Percentiles rank a stretch among this genome's conserved stretches.
Evolutionary conservation across 345 rosid species (phyloP).

Genomic region (Murraya koenigii): DNA sequence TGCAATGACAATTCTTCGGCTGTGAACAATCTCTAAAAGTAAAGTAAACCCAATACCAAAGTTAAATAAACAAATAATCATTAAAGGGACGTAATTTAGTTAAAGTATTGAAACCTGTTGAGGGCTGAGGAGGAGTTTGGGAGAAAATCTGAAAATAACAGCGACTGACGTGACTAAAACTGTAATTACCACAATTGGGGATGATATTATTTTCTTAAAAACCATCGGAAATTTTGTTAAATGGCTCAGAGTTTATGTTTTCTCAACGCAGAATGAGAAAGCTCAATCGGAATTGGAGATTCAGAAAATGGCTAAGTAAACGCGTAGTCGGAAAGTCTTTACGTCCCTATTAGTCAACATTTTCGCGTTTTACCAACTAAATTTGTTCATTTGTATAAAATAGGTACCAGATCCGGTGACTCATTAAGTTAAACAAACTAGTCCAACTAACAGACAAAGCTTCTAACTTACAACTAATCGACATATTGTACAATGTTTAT

Average conservation of each 20-base stretch:
- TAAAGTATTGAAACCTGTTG: slow-evolving; percentile 35
- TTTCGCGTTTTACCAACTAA: too few relatives aligned
- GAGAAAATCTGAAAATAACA: slow-evolving; percentile 38
- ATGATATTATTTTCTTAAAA: slow-evolving; percentile 21
- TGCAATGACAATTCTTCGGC: too few relatives aligned
- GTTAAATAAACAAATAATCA: neutral
- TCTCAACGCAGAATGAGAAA: neutral
- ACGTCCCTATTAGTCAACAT: too few relatives aligned
- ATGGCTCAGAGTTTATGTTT: neutral
- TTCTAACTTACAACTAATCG: too few relatives aligned
- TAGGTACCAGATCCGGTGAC: too few relatives aligned
- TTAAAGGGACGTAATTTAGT: neutral
- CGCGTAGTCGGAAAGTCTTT: too few relatives aligned
- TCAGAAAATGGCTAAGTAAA: neutral
- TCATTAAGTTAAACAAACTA: too few relatives aligned
- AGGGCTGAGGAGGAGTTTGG: slow-evolving; percentile 22
- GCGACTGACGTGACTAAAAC: slow-evolving; percentile 46
- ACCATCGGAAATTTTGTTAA: slow-evolving; percentile 6
- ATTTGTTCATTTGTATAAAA: too few relatives aligned
- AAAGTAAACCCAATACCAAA: neutral
- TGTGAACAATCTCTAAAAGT: too few relatives aligned
- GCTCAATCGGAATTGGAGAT: neutral
- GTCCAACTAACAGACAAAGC: too few relatives aligned
- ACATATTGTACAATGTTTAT: too few relatives aligned
- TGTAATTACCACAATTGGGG: slow-evolving; percentile 44